phyloP scores from a whole-genome alignment of 2,329 filamentous ascomycete genomes.

The Talaromyces marneffei region DNA sequence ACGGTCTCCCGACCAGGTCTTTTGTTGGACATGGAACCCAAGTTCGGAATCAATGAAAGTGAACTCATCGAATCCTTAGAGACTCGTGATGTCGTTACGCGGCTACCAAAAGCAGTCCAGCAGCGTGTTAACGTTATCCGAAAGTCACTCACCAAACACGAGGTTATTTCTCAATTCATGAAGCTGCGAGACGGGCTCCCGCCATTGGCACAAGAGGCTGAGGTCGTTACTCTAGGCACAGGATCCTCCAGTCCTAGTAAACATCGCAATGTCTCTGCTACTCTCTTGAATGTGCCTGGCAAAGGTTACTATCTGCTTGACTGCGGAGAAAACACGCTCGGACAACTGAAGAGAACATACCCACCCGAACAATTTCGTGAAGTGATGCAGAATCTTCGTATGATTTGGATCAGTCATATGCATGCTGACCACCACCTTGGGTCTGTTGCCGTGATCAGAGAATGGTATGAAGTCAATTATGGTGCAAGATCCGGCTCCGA shows the following conservation, averaged over 20 bases:
- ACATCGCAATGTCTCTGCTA: conserved; percentile 90
- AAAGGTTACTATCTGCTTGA: conserved; percentile 87
- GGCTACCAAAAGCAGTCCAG: conserved; percentile 27
- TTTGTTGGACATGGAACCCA: conserved; percentile 35
- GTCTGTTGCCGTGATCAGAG: conserved; percentile 69
- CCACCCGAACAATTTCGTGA: conserved; percentile 57
- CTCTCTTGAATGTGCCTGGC: conserved; percentile 74
- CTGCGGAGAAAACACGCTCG: conserved; percentile 85
- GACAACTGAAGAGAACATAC: conserved; percentile 74
- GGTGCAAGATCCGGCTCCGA: conserved; percentile 33
- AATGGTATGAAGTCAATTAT: conserved; percentile 64
- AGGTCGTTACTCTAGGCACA: conserved; percentile 83
- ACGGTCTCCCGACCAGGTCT: conserved; percentile 11
- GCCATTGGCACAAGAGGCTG: conserved; percentile 57
- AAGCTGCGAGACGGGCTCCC: conserved; percentile 60
- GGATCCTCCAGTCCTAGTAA: conserved; percentile 87
- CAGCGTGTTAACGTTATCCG: conserved; percentile 26
- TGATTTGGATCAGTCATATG: conserved; percentile 89
- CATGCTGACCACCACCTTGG: conserved; percentile 97
- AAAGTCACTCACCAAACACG: conserved; percentile 23
- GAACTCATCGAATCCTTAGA: conserved; percentile 27
- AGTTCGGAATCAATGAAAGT: conserved; percentile 32
- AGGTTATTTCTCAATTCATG: conserved; percentile 31
- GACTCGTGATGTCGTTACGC: conserved; percentile 10
- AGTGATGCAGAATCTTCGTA: conserved; percentile 71